Conservation (phyloP, 805 yeast genomes). For the Suhomyces sp. region DNA sequence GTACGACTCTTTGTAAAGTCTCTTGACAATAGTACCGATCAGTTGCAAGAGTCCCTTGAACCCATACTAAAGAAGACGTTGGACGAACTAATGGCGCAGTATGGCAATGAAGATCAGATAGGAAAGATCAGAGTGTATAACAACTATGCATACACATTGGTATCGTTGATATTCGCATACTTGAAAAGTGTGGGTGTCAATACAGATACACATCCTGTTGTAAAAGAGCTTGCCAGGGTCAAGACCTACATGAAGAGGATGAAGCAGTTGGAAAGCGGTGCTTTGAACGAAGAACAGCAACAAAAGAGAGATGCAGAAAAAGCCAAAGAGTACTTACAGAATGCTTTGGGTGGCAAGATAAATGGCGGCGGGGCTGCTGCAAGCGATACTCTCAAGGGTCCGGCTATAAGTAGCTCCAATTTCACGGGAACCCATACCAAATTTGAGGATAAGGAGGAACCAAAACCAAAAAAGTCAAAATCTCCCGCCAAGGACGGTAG, state of each 20-base stretch:
- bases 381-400: conserved; percentile 26
- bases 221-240: conserved; percentile 63
- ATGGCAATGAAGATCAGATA: conserved; percentile 19
- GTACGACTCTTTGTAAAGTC: conserved; percentile 39
- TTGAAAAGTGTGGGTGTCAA: conserved; percentile 58
- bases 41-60: conserved; percentile 32
- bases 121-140: conserved; percentile 33
- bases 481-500: neutral
- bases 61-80: conserved; percentile 38
- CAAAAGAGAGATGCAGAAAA: conserved; percentile 26
- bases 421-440: conserved; percentile 56
- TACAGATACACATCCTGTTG: conserved; percentile 58
- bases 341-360: conserved; percentile 39
- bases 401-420: conserved; percentile 52
- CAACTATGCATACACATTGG: conserved; percentile 48
- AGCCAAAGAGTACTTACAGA: conserved; percentile 47
- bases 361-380: conserved; percentile 33
- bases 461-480: neutral
- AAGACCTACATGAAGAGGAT: conserved; percentile 64
- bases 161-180: conserved; percentile 58
- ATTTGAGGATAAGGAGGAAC: conserved; percentile 28
- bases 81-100: conserved; percentile 32
- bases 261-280: conserved; percentile 33
- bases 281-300: conserved; percentile 18
- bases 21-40: conserved; percentile 35